Base-by-base conservation (phyloP, 129 eudicot species). In the Flaveria trinervia region DNA sequence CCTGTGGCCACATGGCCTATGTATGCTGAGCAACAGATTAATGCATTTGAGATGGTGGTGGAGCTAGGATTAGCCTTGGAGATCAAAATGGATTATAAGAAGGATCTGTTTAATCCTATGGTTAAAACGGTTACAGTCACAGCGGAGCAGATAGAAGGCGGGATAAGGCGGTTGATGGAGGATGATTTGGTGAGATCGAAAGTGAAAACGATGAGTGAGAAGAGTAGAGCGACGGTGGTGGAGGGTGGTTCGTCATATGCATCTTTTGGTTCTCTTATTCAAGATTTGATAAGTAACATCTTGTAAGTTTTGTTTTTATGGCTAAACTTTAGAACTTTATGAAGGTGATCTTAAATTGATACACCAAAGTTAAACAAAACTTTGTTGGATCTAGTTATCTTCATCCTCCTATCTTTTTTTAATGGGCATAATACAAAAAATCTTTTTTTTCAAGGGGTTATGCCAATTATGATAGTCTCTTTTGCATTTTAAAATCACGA, bases 161-260 rank as follows among this genome's bases (percentile, higher is more conserved):
- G 82, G 2, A 73, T 87, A 36, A 83, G 83, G 33, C 41, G 30
- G 59, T 25, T 82, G 72, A 82, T 82, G 83, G 80, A 61, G 56
- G 87, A 82, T 16, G 46, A 74, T 4, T 67, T 22, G 5, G 56
- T 74, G 10, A 44, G 72, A 36, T 15, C 25, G 18, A 30, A 75
- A 48, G 83, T 85, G 82, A 72, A 77, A 60, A 59, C 17, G 71
- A 89, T 77, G 82, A 79, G 84, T 8, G 26, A 73, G 52, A 82
- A 60, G 75, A 82, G 87, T 25, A 86, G 83, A 52, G 25, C 55
- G 14, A 79, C 84, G 9, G 69, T 84, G 57, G 45, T 3, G 18
- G 89, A 82, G 16, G 91, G 87, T 9, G 95, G 95, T 55, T 84
- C 90, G 3, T 87, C 96, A 1, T 65, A 57, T 74, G 68, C 41